Evolutionary conservation across 345 rosid genomes (phyloP).

Genomic region (Passiflora organensis): DNA sequence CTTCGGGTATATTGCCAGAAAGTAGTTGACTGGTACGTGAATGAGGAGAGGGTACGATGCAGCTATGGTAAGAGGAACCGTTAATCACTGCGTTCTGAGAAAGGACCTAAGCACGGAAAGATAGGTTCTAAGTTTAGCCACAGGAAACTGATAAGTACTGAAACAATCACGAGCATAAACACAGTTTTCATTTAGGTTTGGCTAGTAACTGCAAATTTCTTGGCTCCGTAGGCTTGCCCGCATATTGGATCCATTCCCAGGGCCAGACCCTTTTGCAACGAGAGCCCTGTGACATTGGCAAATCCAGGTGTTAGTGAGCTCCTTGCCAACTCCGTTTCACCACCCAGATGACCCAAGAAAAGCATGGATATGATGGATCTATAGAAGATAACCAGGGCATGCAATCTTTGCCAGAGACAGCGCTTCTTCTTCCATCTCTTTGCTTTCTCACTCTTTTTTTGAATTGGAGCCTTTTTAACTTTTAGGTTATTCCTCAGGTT

Average conservation of each 20-base stretch:
- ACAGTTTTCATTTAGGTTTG: constrained; percentile 64
- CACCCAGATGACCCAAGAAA: constrained; percentile 71
- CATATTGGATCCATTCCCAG: constrained; percentile 92
- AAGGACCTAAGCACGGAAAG: constrained; percentile 51
- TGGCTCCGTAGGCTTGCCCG: constrained; percentile 85
- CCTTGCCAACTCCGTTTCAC: constrained; percentile 65
- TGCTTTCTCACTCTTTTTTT: neutral
- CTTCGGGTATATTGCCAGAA: constrained; percentile 47
- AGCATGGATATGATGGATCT: constrained; percentile 76
- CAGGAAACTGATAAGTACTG: constrained; percentile 47
- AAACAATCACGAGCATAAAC: constrained; percentile 48
- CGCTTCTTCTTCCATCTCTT: constrained; percentile 70
- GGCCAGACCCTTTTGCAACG: constrained; percentile 68
- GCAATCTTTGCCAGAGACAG: constrained; percentile 62
- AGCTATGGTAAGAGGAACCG: constrained; percentile 59
- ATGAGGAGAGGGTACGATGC: constrained; percentile 53
- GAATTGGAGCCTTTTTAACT: too few relatives aligned
- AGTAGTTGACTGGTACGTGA: constrained; percentile 75
- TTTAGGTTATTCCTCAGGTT: too few relatives aligned
- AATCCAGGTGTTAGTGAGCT: constrained; percentile 80
- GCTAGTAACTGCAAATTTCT: constrained; percentile 62
- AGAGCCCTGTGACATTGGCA: constrained; percentile 78
- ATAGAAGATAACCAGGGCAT: constrained; percentile 63
- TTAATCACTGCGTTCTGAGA: constrained; percentile 66
- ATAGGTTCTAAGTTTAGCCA: constrained; percentile 79